Evolutionary conservation across 179 eudicot species (phyloP), one percentile per base, ranked within the genome.

Genomic region (Actinidia arguta): DNA sequence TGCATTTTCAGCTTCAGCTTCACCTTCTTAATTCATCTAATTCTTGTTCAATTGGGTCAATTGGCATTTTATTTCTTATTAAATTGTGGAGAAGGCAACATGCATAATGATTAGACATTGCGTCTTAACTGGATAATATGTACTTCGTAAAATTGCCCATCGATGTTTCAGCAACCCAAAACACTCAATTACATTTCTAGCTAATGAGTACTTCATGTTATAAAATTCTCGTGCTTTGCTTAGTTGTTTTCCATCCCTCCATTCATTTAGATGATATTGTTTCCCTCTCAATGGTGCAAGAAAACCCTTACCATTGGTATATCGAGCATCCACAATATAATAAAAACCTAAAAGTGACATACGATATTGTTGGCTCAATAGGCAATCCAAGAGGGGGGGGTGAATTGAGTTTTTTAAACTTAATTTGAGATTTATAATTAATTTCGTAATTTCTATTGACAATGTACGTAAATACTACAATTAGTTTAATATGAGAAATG

Each of bases 201-300:
- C 62, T 67, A 44, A 63, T 39, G 70, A 74, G 55, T 83, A 80
- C 14, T 83, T 80, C 78, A 76, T 80, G 18, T 80, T 84, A 5
- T 80, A 80, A 27, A 64, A 84, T 36, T 84, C 80, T 4, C 68
- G 46, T 0, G 70, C 31, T 25, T 25, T 66, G 42, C 24, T 13
- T 7, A 77, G 83, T 80, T 75, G 64, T 5, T 56, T 1, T 66
- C 39, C 8, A 42, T 75, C 66, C 1, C 56, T 61, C 76, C 76
- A 80, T 12, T 84, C 81, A 62, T 81, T 83, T n/a, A 61, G 63
- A 58, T 84, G 80, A 25, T 84, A 84, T 52, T 76, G 47, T 54
- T 80, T 76, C 16, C 83, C 81, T 44, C 81, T 75, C 75, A 55
- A 76, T 36, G 78, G 78, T 75, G 83, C 71, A 54, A 84, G 75